Base-by-base conservation (phyloP, 2,329 filamentous ascomycete genomes). In the Epicoccum nigrum region DNA sequence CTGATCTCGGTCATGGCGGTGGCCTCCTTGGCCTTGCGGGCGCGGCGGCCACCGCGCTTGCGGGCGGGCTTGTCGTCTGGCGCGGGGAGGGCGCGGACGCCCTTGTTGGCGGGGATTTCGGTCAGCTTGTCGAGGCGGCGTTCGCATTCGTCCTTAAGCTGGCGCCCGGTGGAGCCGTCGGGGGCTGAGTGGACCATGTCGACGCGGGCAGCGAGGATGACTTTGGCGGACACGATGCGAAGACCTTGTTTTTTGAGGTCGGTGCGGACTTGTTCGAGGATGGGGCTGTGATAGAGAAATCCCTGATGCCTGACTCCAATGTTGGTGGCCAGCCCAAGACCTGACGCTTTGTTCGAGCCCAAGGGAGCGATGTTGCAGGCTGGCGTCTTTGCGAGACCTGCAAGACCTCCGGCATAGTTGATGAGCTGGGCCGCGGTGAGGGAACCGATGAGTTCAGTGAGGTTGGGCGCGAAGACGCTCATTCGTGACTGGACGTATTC, bases 401-500 rank as follows among this genome's bases (percentile, higher is more conserved):
- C 89, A 25, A 99, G 79, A 7, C 94, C 94, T 56, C 94, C 94
- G 0, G 92, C 89, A 53, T 91, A 90, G 74, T 97, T 97, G 65
- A 99, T 88, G n/a, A 99, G 84, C 75, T 97, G 93, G 4, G 94
- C 94, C 7, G 94, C 93, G 2, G 93, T 97, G 15, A 96, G 81
- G 0, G 93, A 94, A 15, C 94, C 94, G 51, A 99, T 89, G 15
- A 99, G 83, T 1, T 86, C 87, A 0, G 94, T 96, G 45, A 97
- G 77, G 65, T 99, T 99, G 0, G 94, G 94, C 4, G 94, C 94
- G 69, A 97, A 97, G 27, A 96, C 81, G 61, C 89, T 94, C 90
- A 99, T 97, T 55, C 94, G 89, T 28, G 93, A 97, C 75, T 97
- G 90, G 13, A 99, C 94, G 67, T 96, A 99, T 70, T 94, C 88